Percentiles rank a stretch among this genome's conserved stretches.
Evolutionary conservation across 2,329 filamentous ascomycete species (phyloP).

Genomic region (Alternaria arborescens): DNA sequence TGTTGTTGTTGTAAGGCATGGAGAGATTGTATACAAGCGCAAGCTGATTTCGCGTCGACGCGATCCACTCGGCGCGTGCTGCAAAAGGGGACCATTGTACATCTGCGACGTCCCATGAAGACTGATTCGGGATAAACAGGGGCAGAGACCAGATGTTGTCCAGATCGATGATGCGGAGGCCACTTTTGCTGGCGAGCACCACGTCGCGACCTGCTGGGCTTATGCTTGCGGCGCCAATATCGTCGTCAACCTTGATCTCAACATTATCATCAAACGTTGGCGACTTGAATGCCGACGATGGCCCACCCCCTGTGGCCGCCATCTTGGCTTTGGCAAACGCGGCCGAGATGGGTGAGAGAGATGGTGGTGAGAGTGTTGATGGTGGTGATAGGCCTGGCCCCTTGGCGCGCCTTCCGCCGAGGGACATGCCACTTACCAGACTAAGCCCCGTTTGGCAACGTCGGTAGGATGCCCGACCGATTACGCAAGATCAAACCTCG

Average conservation of each 20-base stretch:
- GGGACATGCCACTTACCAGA: conserved; percentile 6
- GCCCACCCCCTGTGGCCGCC: conserved; percentile 37
- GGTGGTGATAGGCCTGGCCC: conserved; percentile 14
- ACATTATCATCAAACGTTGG: conserved; percentile 87
- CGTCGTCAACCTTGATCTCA: conserved; percentile 79
- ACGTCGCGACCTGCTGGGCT: conserved; percentile 91
- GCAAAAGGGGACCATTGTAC: conserved; percentile 98
- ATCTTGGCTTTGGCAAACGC: conserved; percentile 19
- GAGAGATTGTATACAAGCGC: conserved; percentile 92
- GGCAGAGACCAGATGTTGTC: conserved; percentile 89
- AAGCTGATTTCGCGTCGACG: conserved; percentile 92
- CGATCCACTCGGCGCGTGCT: conserved; percentile 88
- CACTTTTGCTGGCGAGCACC: conserved; percentile 84
- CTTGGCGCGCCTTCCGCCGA: conserved; percentile 5
- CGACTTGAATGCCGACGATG: conserved; percentile 75
- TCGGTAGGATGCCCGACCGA: conserved; percentile 4
- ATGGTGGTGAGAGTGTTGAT: conserved; percentile 14
- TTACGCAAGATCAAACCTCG: conserved; percentile 16
- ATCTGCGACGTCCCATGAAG: conserved; percentile 94
- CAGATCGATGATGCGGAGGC: conserved; percentile 89
- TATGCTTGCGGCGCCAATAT: conserved; percentile 88
- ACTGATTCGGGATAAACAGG: conserved; percentile 82
- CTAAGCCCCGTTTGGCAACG: conserved; percentile 4
- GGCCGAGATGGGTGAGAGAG: neutral
- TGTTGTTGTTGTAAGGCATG: conserved; percentile 60